Conservation (phyloP, 768 basidiomycete species). For the Lactarius pseudohatsudake region DNA sequence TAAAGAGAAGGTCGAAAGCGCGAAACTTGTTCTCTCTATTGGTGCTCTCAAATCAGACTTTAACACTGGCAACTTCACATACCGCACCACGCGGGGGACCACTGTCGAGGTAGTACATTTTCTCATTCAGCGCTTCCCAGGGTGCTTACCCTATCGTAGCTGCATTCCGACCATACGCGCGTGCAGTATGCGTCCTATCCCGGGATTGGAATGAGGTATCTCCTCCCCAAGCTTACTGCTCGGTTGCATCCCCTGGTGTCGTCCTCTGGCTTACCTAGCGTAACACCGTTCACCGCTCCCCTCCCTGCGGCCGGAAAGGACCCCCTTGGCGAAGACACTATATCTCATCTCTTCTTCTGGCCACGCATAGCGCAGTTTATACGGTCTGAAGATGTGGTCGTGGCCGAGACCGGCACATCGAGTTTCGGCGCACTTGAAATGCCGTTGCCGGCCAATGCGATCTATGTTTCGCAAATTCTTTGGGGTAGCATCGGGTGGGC, state of each 20-base stretch:
- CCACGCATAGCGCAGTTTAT: conserved; percentile 75
- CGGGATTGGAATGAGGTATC: conserved; percentile 70
- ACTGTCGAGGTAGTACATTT: conserved; percentile 57
- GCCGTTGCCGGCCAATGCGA: conserved; percentile 66
- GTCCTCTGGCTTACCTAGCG: conserved; percentile 43
- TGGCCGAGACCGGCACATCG: conserved; percentile 88
- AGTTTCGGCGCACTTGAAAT: conserved; percentile 85
- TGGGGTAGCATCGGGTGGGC: conserved; percentile 96
- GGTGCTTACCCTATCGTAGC: conserved; percentile 39
- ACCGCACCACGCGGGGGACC: conserved; percentile 56
- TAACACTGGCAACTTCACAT: conserved; percentile 87
- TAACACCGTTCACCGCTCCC: conserved; percentile 40
- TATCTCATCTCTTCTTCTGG: conserved; percentile 86
- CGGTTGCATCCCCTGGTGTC: conserved; percentile 46
- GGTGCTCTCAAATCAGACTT: conserved; percentile 75
- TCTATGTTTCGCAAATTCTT: conserved; percentile 73
- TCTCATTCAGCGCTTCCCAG: not conserved
- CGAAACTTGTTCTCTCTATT: conserved; percentile 74
- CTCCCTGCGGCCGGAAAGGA: conserved; percentile 51
- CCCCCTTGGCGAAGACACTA: conserved; percentile 40
- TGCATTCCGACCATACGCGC: conserved; percentile 73
- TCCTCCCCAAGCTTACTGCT: conserved; percentile 70
- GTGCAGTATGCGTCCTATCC: conserved; percentile 64
- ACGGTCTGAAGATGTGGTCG: conserved; percentile 66
- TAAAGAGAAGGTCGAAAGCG: conserved; percentile 69